Conservation (phyloP, 352 stramenopile genomes). For the Pythium rhizo-oryzae region DNA sequence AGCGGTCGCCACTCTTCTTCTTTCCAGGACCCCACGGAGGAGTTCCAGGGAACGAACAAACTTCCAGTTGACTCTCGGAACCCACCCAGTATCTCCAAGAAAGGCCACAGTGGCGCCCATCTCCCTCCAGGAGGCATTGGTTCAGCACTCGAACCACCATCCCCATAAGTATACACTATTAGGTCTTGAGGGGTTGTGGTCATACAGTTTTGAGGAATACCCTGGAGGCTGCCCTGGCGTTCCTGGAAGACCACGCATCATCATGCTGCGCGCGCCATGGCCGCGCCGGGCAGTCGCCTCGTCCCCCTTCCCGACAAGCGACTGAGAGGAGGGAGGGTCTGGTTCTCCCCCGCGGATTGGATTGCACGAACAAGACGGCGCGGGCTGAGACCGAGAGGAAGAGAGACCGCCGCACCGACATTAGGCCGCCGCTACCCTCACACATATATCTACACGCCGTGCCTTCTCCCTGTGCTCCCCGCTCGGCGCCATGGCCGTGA, state of each 20-base stretch:
- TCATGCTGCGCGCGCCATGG: not conserved
- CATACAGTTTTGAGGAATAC: not conserved
- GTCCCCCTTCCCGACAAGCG: not conserved
- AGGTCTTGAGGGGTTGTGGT: too few species aligned
- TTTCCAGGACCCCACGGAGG: not conserved
- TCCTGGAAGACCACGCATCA: conserved; percentile 2
- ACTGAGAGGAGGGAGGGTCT: too few species aligned
- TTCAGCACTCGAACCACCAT: conserved; percentile 3
- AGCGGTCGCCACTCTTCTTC: not conserved
- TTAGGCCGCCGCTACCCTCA: too few species aligned
- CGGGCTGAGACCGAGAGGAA: too few species aligned
- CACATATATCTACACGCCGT: too few species aligned
- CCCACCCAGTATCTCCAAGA: conserved; percentile 2
- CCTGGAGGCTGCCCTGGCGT: not conserved
- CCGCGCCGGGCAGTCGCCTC: not conserved
- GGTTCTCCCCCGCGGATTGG: not conserved
- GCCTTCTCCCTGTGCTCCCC: too few species aligned
- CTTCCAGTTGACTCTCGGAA: conserved; percentile 4
- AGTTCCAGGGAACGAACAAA: not conserved
- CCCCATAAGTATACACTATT: conserved; percentile 8
- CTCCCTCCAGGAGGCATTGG: conserved; percentile 2
- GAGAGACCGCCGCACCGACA: too few species aligned
- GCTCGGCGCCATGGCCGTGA: conserved; percentile 5
- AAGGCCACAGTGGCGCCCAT: not conserved
- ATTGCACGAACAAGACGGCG: not conserved